These are phyloP conservation scores for Cyberlindnera amylophila DNA, from an alignment of 805 yeast species.

Conservation along the genomic window DNA sequence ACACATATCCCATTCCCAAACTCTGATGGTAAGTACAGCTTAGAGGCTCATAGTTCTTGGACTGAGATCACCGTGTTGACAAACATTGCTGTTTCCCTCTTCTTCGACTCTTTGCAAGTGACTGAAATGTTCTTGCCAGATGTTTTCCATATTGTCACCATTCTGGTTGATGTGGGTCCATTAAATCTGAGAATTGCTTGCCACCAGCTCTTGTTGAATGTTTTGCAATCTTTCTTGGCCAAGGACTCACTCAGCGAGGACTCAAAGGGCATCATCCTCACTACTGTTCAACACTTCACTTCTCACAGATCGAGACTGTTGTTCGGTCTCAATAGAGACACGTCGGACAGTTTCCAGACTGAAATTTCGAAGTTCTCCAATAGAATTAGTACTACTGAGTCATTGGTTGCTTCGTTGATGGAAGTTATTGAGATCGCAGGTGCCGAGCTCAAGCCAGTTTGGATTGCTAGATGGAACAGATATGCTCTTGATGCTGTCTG, in stretches of 20 bases:
- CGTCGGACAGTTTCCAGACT: conserved; percentile 33
- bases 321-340: conserved; percentile 64
- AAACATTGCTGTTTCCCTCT: conserved; percentile 56
- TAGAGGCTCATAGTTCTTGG: conserved; percentile 57
- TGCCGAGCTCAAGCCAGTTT: conserved; percentile 44
- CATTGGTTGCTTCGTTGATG: conserved; percentile 52
- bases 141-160: conserved; percentile 60
- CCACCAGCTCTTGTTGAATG: conserved; percentile 59
- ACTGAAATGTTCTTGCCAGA: conserved; percentile 70
- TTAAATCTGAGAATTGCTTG: conserved; percentile 54
- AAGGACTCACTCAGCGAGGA: conserved; percentile 46
- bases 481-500: conserved; percentile 61
- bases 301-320: conserved; percentile 67
- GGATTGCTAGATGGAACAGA: conserved; percentile 65
- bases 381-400: conserved; percentile 46
- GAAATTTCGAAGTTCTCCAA: conserved; percentile 36
- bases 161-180: conserved; percentile 50
- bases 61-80: conserved; percentile 68
- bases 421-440: conserved; percentile 49
- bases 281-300: conserved; percentile 37
- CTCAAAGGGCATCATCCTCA: conserved; percentile 40
- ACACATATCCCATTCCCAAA: conserved; percentile 48
- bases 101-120: conserved; percentile 63
- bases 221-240: conserved; percentile 64
- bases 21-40: conserved; percentile 36